These are phyloP conservation scores for Albifimbria verrucaria DNA, from an alignment of 2,329 filamentous ascomycete genomes.

Conservation along the genomic window DNA sequence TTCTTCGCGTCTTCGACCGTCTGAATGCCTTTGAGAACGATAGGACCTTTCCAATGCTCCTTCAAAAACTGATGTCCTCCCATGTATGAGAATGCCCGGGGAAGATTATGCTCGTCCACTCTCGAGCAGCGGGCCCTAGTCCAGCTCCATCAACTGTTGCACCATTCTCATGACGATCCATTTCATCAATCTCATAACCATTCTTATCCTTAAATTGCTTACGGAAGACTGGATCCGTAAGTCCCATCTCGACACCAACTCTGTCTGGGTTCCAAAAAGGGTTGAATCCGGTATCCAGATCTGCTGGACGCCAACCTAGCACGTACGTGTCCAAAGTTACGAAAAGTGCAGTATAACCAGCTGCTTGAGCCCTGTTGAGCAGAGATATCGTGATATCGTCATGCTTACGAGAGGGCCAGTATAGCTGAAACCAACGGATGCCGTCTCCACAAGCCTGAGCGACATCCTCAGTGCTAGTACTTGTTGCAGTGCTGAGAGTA, in stretches of 20 bases:
- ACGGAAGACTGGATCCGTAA: constrained; percentile 60
- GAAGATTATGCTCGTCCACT: constrained; percentile 50
- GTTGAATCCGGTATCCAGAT: constrained; percentile 58
- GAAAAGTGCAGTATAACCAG: constrained; percentile 59
- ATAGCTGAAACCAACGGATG: constrained; percentile 65
- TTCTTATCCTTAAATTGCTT: constrained; percentile 46
- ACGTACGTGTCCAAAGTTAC: constrained; percentile 66
- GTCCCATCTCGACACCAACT: constrained; percentile 53
- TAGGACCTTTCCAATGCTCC: constrained; percentile 56
- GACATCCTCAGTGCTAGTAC: constrained; percentile 59
- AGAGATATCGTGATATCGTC: constrained; percentile 60
- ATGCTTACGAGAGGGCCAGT: constrained; percentile 55
- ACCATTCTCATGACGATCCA: constrained; percentile 13
- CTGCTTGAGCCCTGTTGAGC: constrained; percentile 52
- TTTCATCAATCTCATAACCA: constrained; percentile 39
- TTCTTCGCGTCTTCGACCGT: constrained; percentile 23
- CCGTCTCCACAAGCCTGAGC: constrained; percentile 52
- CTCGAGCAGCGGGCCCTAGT: constrained; percentile 34
- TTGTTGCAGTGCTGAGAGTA: constrained; percentile 58
- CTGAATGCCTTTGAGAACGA: constrained; percentile 37
- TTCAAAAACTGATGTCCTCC: constrained; percentile 55
- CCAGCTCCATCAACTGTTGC: constrained; percentile 16
- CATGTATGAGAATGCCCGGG: constrained; percentile 49
- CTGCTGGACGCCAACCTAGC: constrained; percentile 61
- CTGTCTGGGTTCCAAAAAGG: constrained; percentile 48